Evolutionary conservation across 805 yeast species (phyloP), one percentile per base, ranked within the genome.

Genomic region (Candida broadrunensis): DNA sequence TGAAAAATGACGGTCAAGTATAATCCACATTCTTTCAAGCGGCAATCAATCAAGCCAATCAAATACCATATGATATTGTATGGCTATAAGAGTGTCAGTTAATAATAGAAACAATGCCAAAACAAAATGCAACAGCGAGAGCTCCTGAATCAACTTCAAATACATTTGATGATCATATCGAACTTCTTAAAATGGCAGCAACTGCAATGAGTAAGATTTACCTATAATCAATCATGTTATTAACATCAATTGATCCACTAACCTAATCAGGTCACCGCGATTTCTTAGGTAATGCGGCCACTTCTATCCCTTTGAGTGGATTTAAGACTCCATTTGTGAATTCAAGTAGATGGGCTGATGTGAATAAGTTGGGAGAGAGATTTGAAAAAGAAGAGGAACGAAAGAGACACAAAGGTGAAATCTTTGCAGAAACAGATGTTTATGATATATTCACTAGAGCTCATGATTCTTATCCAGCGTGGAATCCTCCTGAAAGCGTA

Each of bases 391-490:
- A 51, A 30, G 52, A 50, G 36, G 60, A 55, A 3, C 55, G 50
- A 19, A 54, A 49, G 9, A 45, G 45, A 11, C 61, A 65, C 15
- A 15, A 29, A 29, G 71, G 69, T 5, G 70, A 65, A 20, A 49
- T 55, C 2, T 58, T 71, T 41, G 67, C 67, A 3, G 77, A 72
- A 36, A 55, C 57, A 20, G 68, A 64, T 2, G 55, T 73, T 18
- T 68, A 65, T 40, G 77, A 74, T 36, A 58, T 61, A 8, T 74
- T 69, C 46, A 73, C 70, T 19, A 60, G 57, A 36, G 56, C 66
- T 36, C 67, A 70, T 48, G 80, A 78, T 43, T 76, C 77, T 43
- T 79, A 74, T 52, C 81, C 85, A 1, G 54, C 75, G 6, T 81
- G 85, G 85, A 58, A 59, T 16, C 58, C 65, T 3, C 51, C 56